A percentile compares a stretch with the other conserved stretches of the same genome.
These are phyloP conservation scores for Eucalyptus cloeziana DNA, from an alignment of 345 rosid species.

Conservation along the genomic window DNA sequence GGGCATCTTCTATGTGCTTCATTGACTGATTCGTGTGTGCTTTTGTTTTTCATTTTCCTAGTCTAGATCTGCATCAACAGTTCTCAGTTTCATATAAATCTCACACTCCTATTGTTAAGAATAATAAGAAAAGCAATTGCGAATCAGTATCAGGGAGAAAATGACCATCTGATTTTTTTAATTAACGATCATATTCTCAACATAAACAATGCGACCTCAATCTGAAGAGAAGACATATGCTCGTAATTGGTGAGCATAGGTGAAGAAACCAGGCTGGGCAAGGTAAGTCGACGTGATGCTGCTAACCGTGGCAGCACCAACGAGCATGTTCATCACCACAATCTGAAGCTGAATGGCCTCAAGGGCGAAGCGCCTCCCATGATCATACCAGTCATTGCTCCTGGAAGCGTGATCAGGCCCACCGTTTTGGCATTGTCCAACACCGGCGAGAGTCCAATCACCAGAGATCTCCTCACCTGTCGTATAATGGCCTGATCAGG, in stretches of 20 bases:
- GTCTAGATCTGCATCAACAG: neutral
- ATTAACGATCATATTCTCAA: neutral
- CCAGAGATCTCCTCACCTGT: constrained; percentile 67
- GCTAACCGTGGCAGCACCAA: constrained; percentile 70
- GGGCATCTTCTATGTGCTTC: neutral
- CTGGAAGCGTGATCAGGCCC: constrained; percentile 74
- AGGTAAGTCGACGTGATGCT: constrained; percentile 75
- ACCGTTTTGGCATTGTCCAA: constrained; percentile 85
- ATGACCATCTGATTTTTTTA: neutral
- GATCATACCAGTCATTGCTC: constrained; percentile 88
- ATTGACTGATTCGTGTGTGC: neutral
- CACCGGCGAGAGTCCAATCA: constrained; percentile 74
- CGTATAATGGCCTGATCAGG: constrained; percentile 67
- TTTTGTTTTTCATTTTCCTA: neutral
- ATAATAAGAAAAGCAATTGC: neutral
- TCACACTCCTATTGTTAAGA: neutral
- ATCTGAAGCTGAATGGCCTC: constrained; percentile 91
- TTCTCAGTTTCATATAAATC: neutral
- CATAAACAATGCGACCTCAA: neutral
- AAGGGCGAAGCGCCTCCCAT: constrained; percentile 94
- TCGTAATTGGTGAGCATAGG: constrained; percentile 50
- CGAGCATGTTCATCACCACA: constrained; percentile 84
- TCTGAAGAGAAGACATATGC: neutral
- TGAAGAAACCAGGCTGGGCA: constrained; percentile 86
- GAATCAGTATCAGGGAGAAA: neutral